A percentile compares a stretch with the other conserved stretches of the same genome.
Evolutionary conservation across 192 early-diverging fungal genomes (phyloP).

Genomic region (Backusella macrospora): DNA sequence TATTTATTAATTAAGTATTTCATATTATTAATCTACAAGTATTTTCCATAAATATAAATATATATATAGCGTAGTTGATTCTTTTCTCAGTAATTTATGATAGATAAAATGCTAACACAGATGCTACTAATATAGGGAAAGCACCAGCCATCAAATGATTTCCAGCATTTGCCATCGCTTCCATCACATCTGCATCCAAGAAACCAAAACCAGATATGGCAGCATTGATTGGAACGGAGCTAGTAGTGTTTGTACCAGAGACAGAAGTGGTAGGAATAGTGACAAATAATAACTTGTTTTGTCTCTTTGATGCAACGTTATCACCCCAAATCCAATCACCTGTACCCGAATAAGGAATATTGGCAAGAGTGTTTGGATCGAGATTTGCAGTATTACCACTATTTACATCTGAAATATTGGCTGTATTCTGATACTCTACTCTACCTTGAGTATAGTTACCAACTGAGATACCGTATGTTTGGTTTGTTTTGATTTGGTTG

Average conservation of each 20-base stretch:
- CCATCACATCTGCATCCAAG: slow-evolving; percentile 36
- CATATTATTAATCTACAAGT: too few species aligned
- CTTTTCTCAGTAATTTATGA: background rate
- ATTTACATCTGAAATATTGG: slow-evolving; percentile 28
- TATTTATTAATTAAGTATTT: too few species aligned
- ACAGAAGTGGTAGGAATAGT: slow-evolving; percentile 7
- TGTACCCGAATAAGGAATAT: background rate
- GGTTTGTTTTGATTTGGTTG: slow-evolving; percentile 35
- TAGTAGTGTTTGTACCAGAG: background rate
- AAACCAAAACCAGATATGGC: slow-evolving; percentile 31
- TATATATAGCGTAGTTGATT: background rate
- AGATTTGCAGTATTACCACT: background rate
- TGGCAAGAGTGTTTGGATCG: background rate
- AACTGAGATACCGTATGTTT: slow-evolving; percentile 36
- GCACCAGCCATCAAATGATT: background rate
- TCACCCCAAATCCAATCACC: slow-evolving; percentile 29
- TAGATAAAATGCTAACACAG: background rate
- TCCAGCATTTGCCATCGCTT: slow-evolving; percentile 12
- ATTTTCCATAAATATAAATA: background rate
- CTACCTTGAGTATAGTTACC: slow-evolving; percentile 43
- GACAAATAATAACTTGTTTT: slow-evolving; percentile 18
- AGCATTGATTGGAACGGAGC: background rate
- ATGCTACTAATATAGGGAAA: background rate
- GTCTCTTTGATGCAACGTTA: background rate
- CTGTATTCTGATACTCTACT: slow-evolving; percentile 32